Evolutionary conservation across 768 basidiomycete genomes (phyloP).

Genomic region (Trametes villosa): DNA sequence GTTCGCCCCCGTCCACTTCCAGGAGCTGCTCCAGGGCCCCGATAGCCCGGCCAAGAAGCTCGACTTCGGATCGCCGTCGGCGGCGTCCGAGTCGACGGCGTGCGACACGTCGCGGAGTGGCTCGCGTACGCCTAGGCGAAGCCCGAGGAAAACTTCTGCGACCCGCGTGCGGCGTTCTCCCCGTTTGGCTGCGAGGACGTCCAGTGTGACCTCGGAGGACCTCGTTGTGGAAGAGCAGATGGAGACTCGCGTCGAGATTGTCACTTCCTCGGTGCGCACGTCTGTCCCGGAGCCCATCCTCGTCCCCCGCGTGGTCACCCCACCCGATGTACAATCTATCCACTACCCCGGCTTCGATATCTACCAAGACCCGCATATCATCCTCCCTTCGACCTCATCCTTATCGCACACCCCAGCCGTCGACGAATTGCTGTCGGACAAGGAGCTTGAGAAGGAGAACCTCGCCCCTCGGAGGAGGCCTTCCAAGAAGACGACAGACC

Average conservation of each 20-base stretch:
- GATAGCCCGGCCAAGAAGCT: conserved; percentile 55
- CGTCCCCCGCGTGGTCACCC: conserved; percentile 42
- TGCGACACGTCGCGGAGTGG: background rate
- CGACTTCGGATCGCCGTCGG: conserved; percentile 46
- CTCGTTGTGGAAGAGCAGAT: background rate
- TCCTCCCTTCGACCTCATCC: conserved; percentile 16
- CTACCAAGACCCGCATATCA: conserved; percentile 47
- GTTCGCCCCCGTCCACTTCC: conserved; percentile 44
- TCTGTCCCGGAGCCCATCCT: background rate
- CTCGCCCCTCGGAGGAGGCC: conserved; percentile 50
- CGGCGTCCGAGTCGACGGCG: conserved; percentile 2
- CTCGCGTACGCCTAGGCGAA: conserved; percentile 12
- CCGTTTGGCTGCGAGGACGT: conserved; percentile 4
- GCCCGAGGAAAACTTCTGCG: conserved; percentile 7
- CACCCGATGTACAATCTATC: conserved; percentile 55
- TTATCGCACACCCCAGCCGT: background rate
- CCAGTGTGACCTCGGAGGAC: background rate
- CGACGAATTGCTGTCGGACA: conserved; percentile 31
- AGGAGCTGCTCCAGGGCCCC: conserved; percentile 47
- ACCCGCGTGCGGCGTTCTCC: conserved; percentile 14
- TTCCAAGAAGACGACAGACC: conserved; percentile 40
- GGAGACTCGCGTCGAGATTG: background rate
- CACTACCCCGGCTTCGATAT: conserved; percentile 74
- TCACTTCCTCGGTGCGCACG: background rate
- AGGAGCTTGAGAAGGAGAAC: conserved; percentile 62